Evolutionary conservation across 257 asterid genomes (phyloP).

Genomic region (Ocimum tenuiflorum): DNA sequence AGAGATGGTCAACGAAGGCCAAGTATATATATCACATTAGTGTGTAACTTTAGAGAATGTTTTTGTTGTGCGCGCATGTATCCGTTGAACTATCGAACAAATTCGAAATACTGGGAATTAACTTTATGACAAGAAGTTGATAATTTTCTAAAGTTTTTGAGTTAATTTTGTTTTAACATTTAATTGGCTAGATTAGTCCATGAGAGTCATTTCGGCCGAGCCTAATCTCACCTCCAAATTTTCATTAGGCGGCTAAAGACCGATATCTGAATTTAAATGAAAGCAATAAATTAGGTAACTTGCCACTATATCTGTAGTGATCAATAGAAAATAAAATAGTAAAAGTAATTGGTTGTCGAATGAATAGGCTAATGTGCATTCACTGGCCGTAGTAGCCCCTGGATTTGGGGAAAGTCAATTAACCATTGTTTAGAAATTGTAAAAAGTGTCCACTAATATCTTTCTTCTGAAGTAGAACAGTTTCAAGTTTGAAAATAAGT

Average conservation of each 20-base stretch:
- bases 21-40: too few species aligned
- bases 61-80: too few species aligned
- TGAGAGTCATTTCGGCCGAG: not conserved
- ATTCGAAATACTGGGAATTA: too few species aligned
- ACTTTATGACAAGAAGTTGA: not conserved
- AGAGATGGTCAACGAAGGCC: too few species aligned
- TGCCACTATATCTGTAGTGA: not conserved
- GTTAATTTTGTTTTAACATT: not conserved
- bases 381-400: not conserved
- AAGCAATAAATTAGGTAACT: conserved; percentile 18
- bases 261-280: not conserved
- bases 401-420: conserved; percentile 6
- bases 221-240: not conserved
- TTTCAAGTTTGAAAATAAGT: not conserved
- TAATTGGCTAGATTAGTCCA: not conserved
- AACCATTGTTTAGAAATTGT: not conserved
- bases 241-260: conserved; percentile 11
- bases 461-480: not conserved
- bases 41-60: too few species aligned
- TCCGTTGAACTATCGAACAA: too few species aligned
- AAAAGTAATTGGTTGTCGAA: not conserved
- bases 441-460: not conserved
- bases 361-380: too few species aligned
- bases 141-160: not conserved
- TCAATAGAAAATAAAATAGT: not conserved